Evolutionary conservation across 73 alveolate species (phyloP).

Genomic region (Tetrahymena thermophila): DNA sequence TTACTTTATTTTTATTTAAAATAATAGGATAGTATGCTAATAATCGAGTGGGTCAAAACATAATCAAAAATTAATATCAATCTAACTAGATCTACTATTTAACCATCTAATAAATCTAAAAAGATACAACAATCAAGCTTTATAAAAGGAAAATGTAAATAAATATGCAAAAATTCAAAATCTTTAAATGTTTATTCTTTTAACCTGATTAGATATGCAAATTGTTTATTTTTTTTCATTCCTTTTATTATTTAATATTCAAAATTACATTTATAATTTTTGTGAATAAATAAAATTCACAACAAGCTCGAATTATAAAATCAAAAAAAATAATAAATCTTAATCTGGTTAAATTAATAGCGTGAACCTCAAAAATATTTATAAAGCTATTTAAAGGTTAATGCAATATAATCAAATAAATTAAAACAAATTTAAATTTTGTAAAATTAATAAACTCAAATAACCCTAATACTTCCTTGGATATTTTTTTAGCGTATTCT

Average conservation of each 20-base stretch:
- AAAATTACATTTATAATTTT: too few relatives aligned
- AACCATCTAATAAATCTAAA: too few relatives aligned
- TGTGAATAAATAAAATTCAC: background rate
- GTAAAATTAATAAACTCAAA: background rate
- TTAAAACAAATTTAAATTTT: too few relatives aligned
- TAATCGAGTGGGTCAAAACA: background rate
- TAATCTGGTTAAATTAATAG: background rate
- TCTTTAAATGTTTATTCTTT: too few relatives aligned
- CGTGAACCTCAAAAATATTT: background rate
- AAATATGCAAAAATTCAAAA: too few relatives aligned
- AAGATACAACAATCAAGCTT: background rate
- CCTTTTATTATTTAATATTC: too few relatives aligned
- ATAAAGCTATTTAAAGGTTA: background rate
- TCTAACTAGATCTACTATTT: background rate
- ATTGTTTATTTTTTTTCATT: too few relatives aligned
- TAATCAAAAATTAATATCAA: too few relatives aligned
- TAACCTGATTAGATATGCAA: too few relatives aligned
- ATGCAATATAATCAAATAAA: background rate
- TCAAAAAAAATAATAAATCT: too few relatives aligned
- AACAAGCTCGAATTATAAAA: background rate
- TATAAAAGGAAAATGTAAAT: too few relatives aligned
- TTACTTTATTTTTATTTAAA: too few relatives aligned
- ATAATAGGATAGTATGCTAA: background rate
- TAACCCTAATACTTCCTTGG: background rate
- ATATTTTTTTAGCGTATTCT: background rate